Evolutionary conservation across 768 basidiomycete species (phyloP).

Genomic region (Lepiota brunneoincarnata): DNA sequence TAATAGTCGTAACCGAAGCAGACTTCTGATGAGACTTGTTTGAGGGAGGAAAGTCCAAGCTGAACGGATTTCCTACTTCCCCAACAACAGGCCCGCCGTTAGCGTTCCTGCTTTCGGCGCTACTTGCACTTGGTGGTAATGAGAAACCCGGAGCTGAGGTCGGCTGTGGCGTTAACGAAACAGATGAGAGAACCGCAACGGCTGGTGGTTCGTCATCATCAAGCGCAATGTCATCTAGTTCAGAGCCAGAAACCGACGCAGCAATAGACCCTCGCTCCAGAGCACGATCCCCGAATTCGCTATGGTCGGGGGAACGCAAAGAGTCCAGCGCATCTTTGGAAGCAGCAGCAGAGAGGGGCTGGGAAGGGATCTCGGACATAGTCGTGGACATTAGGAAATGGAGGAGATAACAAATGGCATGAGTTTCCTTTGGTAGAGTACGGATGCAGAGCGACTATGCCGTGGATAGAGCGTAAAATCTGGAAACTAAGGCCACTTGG

Average conservation of each 20-base stretch:
- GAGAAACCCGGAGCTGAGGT: background rate
- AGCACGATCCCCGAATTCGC: slow-evolving; percentile 25
- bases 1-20: slow-evolving; percentile 56
- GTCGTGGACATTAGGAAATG: slow-evolving; percentile 5
- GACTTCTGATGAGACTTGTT: slow-evolving; percentile 56
- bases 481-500: background rate
- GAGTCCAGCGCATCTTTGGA: slow-evolving; percentile 33
- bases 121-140: background rate
- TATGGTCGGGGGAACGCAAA: slow-evolving; percentile 47
- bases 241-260: slow-evolving; percentile 35
- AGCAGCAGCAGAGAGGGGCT: slow-evolving; percentile 1
- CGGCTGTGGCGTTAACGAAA: background rate
- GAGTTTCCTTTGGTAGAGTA: background rate
- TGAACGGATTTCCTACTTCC: slow-evolving; percentile 4
- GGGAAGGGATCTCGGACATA: background rate
- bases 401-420: background rate
- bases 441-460: background rate
- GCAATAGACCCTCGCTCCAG: slow-evolving; percentile 42
- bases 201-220: slow-evolving; percentile 40
- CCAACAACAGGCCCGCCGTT: slow-evolving; percentile 15
- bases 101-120: background rate
- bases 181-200: slow-evolving; percentile 26
- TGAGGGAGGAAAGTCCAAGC: slow-evolving; percentile 6
- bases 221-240: slow-evolving; percentile 63
- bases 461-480: background rate